Percentiles rank a stretch among this genome's conserved stretches.
These are phyloP conservation scores for Trichoderma breve DNA, from an alignment of 2,329 filamentous ascomycete genomes.

Conservation along the genomic window DNA sequence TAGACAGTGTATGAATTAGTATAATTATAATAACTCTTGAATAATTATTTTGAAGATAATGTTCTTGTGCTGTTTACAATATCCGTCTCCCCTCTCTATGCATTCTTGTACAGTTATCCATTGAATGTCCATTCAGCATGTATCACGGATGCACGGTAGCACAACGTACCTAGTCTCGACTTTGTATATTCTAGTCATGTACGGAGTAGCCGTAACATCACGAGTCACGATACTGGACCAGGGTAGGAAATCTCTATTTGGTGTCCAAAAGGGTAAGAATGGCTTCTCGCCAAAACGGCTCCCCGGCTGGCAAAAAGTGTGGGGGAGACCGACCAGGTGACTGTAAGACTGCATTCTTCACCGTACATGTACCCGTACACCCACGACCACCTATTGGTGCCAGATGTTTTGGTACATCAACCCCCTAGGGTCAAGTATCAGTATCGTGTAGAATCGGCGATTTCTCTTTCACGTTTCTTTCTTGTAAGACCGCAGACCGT, in stretches of 20 bases:
- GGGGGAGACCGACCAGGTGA: constrained; percentile 5
- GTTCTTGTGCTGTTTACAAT: neutral
- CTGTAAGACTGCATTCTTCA: neutral
- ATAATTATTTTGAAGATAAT: neutral
- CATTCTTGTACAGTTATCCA: neutral
- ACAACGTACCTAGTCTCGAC: neutral
- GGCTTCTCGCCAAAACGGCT: neutral
- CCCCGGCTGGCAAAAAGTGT: neutral
- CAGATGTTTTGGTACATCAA: neutral
- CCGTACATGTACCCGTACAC: neutral
- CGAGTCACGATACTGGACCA: neutral
- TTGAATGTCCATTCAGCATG: neutral
- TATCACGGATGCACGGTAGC: neutral
- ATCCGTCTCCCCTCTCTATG: neutral
- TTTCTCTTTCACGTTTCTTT: neutral
- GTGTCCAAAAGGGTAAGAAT: neutral
- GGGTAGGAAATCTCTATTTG: neutral
- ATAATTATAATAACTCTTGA: neutral
- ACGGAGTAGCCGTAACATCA: too few relatives aligned
- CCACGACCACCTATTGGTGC: neutral
- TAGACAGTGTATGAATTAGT: neutral
- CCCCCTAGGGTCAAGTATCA: neutral
- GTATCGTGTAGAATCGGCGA: neutral
- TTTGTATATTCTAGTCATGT: neutral
- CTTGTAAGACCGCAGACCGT: neutral